Percentiles rank a stretch among this genome's conserved stretches.
These are phyloP conservation scores for Clavaria fumosa DNA, from an alignment of 768 basidiomycete genomes.

Conservation along the genomic window DNA sequence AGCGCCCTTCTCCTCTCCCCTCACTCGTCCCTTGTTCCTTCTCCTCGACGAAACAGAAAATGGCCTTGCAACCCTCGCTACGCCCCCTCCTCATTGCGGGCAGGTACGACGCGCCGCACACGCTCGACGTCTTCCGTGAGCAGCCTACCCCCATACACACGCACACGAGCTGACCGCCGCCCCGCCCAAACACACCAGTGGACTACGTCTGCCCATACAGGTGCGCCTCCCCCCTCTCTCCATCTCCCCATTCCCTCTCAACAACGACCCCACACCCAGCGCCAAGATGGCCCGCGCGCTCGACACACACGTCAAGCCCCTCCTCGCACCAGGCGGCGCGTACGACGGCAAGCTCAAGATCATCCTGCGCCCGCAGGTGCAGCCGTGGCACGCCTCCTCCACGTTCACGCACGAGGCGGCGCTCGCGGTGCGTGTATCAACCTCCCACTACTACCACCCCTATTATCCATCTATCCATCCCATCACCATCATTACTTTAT, in stretches of 20 bases:
- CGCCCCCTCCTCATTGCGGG: slow-evolving; percentile 51
- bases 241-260: background rate
- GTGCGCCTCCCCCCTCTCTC: slow-evolving; percentile 23
- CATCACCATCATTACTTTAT: no score
- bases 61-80: slow-evolving; percentile 72
- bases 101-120: slow-evolving; percentile 44
- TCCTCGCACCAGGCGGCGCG: slow-evolving; percentile 39
- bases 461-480: no score
- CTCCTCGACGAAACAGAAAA: no score
- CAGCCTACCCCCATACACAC: background rate
- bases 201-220: slow-evolving; percentile 84
- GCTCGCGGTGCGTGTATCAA: slow-evolving; percentile 40
- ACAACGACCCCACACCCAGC: slow-evolving; percentile 17
- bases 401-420: slow-evolving; percentile 70
- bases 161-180: no score
- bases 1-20: no score
- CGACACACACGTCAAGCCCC: slow-evolving; percentile 43
- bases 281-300: slow-evolving; percentile 47
- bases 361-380: slow-evolving; percentile 55
- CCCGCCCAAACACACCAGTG: no score
- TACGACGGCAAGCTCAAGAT: slow-evolving; percentile 62
- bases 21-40: no score
- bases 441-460: background rate
- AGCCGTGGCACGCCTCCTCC: slow-evolving; percentile 70
- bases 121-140: slow-evolving; percentile 67